phyloP scores from a whole-genome alignment of 2,329 filamentous ascomycete genomes.

The Cephalotrichum gorgonifer region DNA sequence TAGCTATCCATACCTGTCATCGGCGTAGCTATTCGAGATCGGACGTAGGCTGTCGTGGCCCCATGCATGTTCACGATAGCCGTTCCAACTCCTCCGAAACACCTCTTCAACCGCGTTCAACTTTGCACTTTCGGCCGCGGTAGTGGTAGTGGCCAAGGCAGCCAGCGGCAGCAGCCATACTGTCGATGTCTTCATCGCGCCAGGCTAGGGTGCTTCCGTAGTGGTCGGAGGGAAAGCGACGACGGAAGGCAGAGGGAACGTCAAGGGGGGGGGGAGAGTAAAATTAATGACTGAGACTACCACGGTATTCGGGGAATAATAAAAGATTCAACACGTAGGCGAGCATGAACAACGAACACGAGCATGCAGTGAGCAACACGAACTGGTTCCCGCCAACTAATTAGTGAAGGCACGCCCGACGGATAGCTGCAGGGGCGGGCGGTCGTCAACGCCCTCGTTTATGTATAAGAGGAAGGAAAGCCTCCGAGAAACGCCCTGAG shows the following conservation, averaged over 20 bases:
- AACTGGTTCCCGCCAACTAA: too few species aligned
- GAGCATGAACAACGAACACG: too few species aligned
- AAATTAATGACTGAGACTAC: neutral
- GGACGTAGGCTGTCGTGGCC: conserved; percentile 68
- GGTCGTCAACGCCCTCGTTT: neutral
- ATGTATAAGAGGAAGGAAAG: neutral
- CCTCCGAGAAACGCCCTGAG: neutral
- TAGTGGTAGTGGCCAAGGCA: neutral
- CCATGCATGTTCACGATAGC: conserved; percentile 65
- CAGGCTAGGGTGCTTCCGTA: neutral
- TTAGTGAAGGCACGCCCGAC: neutral
- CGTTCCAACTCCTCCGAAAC: conserved; percentile 62
- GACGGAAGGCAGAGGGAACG: neutral
- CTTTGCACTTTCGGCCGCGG: neutral
- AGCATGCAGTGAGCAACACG: neutral
- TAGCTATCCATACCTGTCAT: conserved; percentile 60
- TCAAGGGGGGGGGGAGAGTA: neutral
- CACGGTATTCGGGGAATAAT: neutral
- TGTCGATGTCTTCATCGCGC: neutral
- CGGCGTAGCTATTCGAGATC: conserved; percentile 49
- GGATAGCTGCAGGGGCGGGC: neutral
- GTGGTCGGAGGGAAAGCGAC: neutral
- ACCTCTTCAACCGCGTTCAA: conserved; percentile 49
- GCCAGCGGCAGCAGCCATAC: conserved; percentile 2
- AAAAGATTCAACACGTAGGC: neutral